Conservation (phyloP, 306 rosid genomes). For the Cucurbita pepo region DNA sequence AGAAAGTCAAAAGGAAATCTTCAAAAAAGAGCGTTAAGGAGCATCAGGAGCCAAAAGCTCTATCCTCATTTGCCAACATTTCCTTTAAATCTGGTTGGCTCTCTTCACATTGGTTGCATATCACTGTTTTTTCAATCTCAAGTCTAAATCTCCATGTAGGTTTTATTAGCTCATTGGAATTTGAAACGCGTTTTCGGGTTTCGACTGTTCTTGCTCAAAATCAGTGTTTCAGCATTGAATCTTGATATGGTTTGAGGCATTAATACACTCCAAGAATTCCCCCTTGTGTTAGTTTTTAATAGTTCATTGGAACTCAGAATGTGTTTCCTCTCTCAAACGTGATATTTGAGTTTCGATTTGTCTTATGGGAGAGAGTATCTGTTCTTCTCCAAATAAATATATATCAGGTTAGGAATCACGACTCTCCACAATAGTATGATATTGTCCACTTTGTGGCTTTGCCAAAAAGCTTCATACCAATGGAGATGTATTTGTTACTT, state of each 20-base stretch:
- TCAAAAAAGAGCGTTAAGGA: constrained; percentile 43
- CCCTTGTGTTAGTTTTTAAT: neutral
- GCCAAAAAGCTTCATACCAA: too few species aligned
- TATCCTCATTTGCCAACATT: constrained; percentile 45
- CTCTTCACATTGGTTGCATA: neutral
- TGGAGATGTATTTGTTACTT: too few species aligned
- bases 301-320: neutral
- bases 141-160: neutral
- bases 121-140: neutral
- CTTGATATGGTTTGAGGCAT: neutral
- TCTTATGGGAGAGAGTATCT: neutral
- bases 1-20: constrained; percentile 23
- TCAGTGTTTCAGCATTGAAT: neutral
- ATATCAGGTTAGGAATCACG: neutral
- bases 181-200: neutral
- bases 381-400: neutral
- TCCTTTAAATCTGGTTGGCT: constrained; percentile 53
- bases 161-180: neutral
- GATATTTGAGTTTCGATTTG: neutral
- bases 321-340: neutral
- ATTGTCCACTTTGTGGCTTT: too few species aligned
- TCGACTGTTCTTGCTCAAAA: neutral
- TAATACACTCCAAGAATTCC: neutral
- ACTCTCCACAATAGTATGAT: too few species aligned
- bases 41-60: constrained; percentile 29